Evolutionary conservation across 805 yeast species (phyloP).

Genomic region (Yarrowia phangngaensis): DNA sequence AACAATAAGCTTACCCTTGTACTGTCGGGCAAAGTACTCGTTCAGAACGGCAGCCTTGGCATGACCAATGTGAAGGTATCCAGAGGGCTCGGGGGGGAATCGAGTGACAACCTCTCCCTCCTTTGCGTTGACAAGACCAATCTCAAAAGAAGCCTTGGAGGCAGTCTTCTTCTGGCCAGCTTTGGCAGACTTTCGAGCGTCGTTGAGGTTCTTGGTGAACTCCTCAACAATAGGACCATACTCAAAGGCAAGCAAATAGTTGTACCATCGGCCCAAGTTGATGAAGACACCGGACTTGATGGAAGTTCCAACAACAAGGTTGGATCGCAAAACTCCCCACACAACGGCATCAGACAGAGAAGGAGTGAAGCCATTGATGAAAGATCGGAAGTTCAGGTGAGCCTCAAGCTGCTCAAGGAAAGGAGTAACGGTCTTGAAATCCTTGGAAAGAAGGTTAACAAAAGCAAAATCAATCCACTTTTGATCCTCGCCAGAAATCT

Average conservation of each 20-base stretch:
- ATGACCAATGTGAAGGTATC: constrained; percentile 98
- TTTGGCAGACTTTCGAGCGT: constrained; percentile 66
- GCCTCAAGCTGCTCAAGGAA: constrained; percentile 77
- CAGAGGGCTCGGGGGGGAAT: constrained; percentile 99
- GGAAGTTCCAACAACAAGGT: constrained; percentile 87
- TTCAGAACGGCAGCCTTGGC: constrained; percentile 97
- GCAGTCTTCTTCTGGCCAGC: constrained; percentile 70
- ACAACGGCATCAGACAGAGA: constrained; percentile 79
- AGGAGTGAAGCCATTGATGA: constrained; percentile 60
- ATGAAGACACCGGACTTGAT: constrained; percentile 78
- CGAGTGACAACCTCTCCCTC: constrained; percentile 96
- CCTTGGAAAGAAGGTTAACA: constrained; percentile 69
- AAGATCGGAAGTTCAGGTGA: constrained; percentile 81
- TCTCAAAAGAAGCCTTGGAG: constrained; percentile 93
- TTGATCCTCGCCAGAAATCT: constrained; percentile 40
- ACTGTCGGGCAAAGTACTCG: constrained; percentile 92
- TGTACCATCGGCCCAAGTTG: constrained; percentile 93
- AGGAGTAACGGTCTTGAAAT: constrained; percentile 78
- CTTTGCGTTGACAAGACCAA: constrained; percentile 84
- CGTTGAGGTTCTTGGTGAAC: constrained; percentile 65
- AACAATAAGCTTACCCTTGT: constrained; percentile 93
- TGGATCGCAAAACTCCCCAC: constrained; percentile 93
- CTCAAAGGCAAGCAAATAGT: constrained; percentile 55
- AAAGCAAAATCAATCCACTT: constrained; percentile 67
- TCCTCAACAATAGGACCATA: constrained; percentile 69